Evolutionary conservation across 2,329 filamentous ascomycete genomes (phyloP).

Genomic region (Xylariaceae sp.): DNA sequence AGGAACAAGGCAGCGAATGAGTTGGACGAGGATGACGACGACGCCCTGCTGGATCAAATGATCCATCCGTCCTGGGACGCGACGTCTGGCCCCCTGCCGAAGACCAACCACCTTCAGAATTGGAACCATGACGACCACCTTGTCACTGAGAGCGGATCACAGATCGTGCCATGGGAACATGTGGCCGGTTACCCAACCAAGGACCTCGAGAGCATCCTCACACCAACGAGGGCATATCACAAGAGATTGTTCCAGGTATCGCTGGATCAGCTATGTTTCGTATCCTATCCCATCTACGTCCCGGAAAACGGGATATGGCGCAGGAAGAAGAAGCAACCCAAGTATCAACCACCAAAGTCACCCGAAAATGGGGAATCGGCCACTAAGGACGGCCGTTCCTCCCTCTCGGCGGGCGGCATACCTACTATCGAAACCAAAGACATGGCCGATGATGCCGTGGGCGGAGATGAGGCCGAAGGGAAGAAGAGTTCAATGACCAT

Average conservation of each 20-base stretch:
- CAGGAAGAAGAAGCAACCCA: conserved; percentile 48
- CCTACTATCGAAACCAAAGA: conserved; percentile 22
- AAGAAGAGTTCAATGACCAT: conserved; percentile 79
- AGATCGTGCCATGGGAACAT: conserved; percentile 65
- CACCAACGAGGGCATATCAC: conserved; percentile 70
- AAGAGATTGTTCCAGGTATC: conserved; percentile 80
- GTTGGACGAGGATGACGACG: conserved; percentile 44
- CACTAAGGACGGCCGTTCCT: conserved; percentile 15
- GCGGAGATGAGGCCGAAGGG: conserved; percentile 45
- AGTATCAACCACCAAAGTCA: conserved; percentile 25
- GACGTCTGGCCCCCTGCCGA: conserved; percentile 26
- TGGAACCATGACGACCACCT: conserved; percentile 53
- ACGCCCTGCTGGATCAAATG: conserved; percentile 45
- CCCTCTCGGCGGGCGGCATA: conserved; percentile 13
- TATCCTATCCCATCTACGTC: conserved; percentile 81
- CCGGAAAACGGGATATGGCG: conserved; percentile 74
- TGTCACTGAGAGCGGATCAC: conserved; percentile 50
- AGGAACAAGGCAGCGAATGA: conserved; percentile 26
- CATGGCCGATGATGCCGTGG: conserved; percentile 27
- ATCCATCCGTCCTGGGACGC: conserved; percentile 31
- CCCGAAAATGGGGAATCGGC: conserved; percentile 20
- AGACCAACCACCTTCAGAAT: conserved; percentile 35
- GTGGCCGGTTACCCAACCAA: conserved; percentile 71
- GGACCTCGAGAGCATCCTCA: conserved; percentile 75
- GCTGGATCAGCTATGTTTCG: conserved; percentile 72